phyloP scores from a whole-genome alignment of 768 basidiomycete genomes.

The Scleroderma bovista region DNA sequence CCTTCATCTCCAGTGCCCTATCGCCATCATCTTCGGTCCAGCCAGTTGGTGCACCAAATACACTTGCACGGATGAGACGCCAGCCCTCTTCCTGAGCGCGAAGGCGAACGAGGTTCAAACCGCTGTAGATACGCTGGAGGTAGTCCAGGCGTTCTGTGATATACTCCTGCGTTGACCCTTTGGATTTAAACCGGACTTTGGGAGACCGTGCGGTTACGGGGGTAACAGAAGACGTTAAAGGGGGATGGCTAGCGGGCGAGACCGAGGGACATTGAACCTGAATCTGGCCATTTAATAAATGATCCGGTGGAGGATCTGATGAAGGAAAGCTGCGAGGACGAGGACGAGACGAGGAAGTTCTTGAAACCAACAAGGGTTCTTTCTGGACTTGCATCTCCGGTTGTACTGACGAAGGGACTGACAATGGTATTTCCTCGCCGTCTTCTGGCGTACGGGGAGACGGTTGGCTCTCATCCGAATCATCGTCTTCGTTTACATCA shows the following conservation, averaged over 20 bases:
- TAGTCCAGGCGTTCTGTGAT: slow-evolving; percentile 11
- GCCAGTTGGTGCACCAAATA: slow-evolving; percentile 15
- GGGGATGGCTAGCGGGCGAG: neutral
- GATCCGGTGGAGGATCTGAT: neutral
- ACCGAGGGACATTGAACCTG: neutral
- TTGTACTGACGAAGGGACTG: neutral
- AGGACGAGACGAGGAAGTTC: slow-evolving; percentile 21
- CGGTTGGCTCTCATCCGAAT: slow-evolving; percentile 22
- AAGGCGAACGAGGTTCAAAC: slow-evolving; percentile 37
- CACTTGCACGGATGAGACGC: slow-evolving; percentile 31
- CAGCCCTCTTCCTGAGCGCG: slow-evolving; percentile 38
- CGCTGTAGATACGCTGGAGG: slow-evolving; percentile 36
- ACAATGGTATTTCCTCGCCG: slow-evolving; percentile 12
- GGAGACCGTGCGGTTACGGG: slow-evolving; percentile 8
- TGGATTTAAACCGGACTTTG: neutral
- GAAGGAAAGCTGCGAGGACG: slow-evolving; percentile 17
- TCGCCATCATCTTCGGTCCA: slow-evolving; percentile 25
- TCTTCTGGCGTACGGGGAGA: slow-evolving; percentile 25
- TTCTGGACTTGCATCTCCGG: neutral
- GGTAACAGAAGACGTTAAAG: neutral
- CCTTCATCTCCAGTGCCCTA: slow-evolving; percentile 48
- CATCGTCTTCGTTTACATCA: slow-evolving; percentile 24
- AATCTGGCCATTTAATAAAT: neutral
- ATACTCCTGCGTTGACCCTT: slow-evolving; percentile 8
- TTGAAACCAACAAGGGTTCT: slow-evolving; percentile 11